Base-by-base conservation (phyloP, 1,139 yeast species). In the Debaryomycetaceae sp. region DNA sequence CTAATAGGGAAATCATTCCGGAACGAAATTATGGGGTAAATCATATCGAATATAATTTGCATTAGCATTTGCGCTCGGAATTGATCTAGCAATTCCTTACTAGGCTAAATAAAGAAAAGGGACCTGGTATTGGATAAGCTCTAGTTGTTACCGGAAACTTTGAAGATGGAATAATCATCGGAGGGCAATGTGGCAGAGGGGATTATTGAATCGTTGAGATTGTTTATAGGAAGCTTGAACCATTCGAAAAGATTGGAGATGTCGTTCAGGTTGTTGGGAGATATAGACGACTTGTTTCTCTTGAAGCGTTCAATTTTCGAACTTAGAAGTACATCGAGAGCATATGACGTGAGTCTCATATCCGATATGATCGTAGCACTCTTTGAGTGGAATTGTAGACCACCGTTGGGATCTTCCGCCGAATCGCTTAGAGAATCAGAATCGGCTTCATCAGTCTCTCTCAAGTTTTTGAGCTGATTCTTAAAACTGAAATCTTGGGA, bases 341-440 rank as follows among this genome's bases (percentile, higher is more conserved):
- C 27, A 13, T 43, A 40, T 5, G 45, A 24, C 34, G 39, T 42
- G 5, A 42, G 36, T 31, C 45, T 42, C 45, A 42, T 42, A 31
- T 42, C 45, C n/a, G 45, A 40, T 33, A 40, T 40, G 9, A 40
- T 40, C 9, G 24, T 20, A 23, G 42, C 31, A 13, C 37, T 34
- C 33, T 40, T 40, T 23, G 37, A 34, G 23, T 33, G 38, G 13
- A n/a, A 24, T 8, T 40, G 37, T 14, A 31, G 37, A 6, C 35
- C 22, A 6, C 35, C 42, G 14, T 33, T 24, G 7, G 34, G 33
- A 23, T 40, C 42, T 36, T 33, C 35, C 24, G 22, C 36, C 8
- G 13, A 13, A n/a, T 34, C 36, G 8, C 36, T 17, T 2, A 9
- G n/a, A n/a, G 36, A 34, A 34, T 13, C 36, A 3, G 36, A 34